Conservation (phyloP, 148 eudicot genomes). For the Silene conica region DNA sequence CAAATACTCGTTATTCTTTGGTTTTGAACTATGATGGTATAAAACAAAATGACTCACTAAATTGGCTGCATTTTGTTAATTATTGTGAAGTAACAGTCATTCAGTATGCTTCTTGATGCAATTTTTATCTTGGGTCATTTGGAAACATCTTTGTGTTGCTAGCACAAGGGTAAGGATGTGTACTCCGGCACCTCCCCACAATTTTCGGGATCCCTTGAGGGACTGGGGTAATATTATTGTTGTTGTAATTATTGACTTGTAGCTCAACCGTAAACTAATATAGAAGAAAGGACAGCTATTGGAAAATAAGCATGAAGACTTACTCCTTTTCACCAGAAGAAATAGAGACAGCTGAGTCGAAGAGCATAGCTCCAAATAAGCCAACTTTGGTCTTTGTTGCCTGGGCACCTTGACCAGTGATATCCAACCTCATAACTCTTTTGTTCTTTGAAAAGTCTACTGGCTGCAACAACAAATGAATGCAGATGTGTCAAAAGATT, state of each 20-base stretch:
- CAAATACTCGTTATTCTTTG: too few species aligned
- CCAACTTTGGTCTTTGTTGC: conserved; percentile 75
- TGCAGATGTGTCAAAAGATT: conserved; percentile 16
- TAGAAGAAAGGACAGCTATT: conserved; percentile 3
- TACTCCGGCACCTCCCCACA: too few species aligned
- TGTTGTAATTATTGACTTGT: background rate
- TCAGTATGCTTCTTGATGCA: too few species aligned
- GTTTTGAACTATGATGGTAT: too few species aligned
- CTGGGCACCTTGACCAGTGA: conserved; percentile 45
- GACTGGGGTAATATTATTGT: too few species aligned
- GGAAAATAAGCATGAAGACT: conserved; percentile 34
- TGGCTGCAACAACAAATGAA: conserved; percentile 47
- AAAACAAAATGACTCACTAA: too few species aligned
- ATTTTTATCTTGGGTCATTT: too few species aligned
- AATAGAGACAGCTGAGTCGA: conserved; percentile 86
- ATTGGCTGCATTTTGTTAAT: too few species aligned
- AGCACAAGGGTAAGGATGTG: too few species aligned
- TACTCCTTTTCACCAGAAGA: conserved; percentile 74
- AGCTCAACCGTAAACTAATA: background rate
- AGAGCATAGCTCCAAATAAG: conserved; percentile 61
- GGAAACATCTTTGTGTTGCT: too few species aligned
- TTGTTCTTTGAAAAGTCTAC: conserved; percentile 44
- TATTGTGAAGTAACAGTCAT: too few species aligned
- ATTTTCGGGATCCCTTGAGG: too few species aligned
- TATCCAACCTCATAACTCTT: conserved; percentile 54